These are phyloP conservation scores for Gaultheria prostrata DNA, from an alignment of 148 eudicot species.

Conservation along the genomic window DNA sequence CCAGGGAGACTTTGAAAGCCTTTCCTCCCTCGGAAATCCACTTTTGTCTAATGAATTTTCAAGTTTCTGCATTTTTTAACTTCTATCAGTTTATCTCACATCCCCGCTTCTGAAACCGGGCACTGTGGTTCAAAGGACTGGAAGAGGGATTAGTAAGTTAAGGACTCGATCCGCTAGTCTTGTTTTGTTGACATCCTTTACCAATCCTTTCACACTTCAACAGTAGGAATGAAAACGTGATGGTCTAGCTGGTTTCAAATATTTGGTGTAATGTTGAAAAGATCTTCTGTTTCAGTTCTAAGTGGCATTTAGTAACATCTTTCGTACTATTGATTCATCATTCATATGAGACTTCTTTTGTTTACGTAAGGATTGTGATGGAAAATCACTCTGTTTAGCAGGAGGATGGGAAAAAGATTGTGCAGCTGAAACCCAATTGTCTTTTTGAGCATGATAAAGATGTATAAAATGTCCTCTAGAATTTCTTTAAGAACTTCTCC, in stretches of 20 bases:
- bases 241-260: background rate
- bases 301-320: background rate
- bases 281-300: background rate
- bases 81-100: background rate
- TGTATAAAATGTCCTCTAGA: conserved; percentile 36
- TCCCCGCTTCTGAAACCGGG: background rate
- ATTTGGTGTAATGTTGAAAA: background rate
- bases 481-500: conserved; percentile 9
- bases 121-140: background rate
- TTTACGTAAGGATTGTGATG: background rate
- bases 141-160: background rate
- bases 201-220: background rate
- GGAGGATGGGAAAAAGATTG: conserved; percentile 72
- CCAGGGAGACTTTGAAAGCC: background rate
- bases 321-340: background rate
- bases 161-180: background rate
- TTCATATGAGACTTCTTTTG: background rate
- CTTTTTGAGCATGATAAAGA: conserved; percentile 72
- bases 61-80: background rate
- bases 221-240: background rate
- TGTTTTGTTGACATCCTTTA: background rate
- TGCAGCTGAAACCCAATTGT: conserved; percentile 44
- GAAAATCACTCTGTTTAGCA: conserved; percentile 26
- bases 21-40: background rate
- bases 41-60: background rate